Conservation (phyloP, 495 filamentous ascomycete species). For the Podospora tetraspora region DNA sequence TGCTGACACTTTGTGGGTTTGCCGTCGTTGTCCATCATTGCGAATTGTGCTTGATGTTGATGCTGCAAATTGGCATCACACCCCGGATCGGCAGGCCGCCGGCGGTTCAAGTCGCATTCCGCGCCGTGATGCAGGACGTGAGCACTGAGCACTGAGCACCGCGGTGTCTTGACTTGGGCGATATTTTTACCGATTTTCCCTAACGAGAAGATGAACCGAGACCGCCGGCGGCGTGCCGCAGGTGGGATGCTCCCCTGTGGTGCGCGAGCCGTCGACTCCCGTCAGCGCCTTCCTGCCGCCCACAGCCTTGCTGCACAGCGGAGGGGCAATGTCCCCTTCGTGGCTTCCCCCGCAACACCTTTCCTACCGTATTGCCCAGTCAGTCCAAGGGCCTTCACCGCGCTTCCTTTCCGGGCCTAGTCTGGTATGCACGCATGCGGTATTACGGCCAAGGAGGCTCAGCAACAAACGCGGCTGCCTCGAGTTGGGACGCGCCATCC, state of each 20-base stretch:
- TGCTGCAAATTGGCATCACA: not conserved
- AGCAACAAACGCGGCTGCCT: not conserved
- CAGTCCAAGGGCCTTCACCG: not conserved
- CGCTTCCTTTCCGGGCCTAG: not conserved
- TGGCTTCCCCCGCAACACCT: not conserved
- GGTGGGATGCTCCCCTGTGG: not conserved
- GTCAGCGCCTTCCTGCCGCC: not conserved
- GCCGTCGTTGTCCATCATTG: not conserved
- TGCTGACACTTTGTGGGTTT: not conserved
- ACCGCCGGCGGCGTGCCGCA: not conserved
- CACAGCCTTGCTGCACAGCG: not conserved
- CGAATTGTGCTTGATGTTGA: not conserved
- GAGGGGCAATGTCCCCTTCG: not conserved
- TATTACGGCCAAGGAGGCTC: not conserved
- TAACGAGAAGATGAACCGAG: not conserved
- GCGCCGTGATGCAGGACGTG: not conserved
- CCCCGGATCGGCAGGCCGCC: not conserved
- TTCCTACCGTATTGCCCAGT: not conserved
- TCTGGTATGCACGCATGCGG: not conserved
- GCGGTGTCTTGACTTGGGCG: not conserved
- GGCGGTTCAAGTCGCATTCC: not conserved
- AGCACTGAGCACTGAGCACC: too few species aligned
- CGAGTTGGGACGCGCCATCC: not conserved
- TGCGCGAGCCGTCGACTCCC: not conserved
- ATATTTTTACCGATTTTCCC: not conserved